Evolutionary conservation across 2,329 filamentous ascomycete genomes (phyloP).

Genomic region (Epichloe festucae): DNA sequence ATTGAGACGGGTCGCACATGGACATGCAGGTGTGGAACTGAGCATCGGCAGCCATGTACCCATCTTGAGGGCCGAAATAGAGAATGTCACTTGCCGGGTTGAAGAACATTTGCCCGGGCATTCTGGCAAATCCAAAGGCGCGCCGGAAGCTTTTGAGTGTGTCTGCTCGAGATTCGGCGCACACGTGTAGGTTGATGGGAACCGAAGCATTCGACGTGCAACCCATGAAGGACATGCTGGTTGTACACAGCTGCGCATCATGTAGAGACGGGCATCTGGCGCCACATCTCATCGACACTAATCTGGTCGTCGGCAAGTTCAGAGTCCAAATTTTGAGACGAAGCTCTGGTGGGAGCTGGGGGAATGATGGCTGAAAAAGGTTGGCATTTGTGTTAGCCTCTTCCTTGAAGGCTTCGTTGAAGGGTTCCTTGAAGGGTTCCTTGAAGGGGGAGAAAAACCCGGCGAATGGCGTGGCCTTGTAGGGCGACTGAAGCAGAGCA

Average conservation of each 20-base stretch:
- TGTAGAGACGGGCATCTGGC: slow-evolving; percentile 15
- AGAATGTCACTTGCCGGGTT: slow-evolving; percentile 29
- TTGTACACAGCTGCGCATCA: slow-evolving; percentile 2
- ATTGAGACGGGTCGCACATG: slow-evolving; percentile 27
- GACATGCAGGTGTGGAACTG: slow-evolving; percentile 32
- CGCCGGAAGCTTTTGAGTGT: slow-evolving; percentile 27
- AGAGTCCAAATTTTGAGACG: slow-evolving; percentile 35
- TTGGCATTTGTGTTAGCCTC: neutral
- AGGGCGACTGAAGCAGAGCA: neutral
- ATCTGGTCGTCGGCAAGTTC: slow-evolving; percentile 28
- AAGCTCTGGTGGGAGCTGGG: slow-evolving; percentile 30
- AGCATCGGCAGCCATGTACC: slow-evolving; percentile 31
- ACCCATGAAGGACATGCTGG: slow-evolving; percentile 15
- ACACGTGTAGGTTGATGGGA: slow-evolving; percentile 32
- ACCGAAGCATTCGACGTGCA: slow-evolving; percentile 29
- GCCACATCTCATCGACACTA: slow-evolving; percentile 31
- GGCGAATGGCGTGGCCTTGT: neutral
- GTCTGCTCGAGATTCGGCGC: slow-evolving; percentile 32
- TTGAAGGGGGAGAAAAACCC: neutral
- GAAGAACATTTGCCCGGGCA: slow-evolving; percentile 29
- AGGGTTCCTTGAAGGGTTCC: neutral
- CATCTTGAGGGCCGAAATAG: slow-evolving; percentile 32
- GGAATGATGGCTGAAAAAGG: slow-evolving; percentile 26
- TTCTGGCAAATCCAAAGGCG: slow-evolving; percentile 29
- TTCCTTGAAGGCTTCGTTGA: neutral